Percentiles rank a stretch among this genome's conserved stretches.
These are phyloP conservation scores for Fusarium devonianum DNA, from an alignment of 2,329 filamentous ascomycete species.

Conservation along the genomic window DNA sequence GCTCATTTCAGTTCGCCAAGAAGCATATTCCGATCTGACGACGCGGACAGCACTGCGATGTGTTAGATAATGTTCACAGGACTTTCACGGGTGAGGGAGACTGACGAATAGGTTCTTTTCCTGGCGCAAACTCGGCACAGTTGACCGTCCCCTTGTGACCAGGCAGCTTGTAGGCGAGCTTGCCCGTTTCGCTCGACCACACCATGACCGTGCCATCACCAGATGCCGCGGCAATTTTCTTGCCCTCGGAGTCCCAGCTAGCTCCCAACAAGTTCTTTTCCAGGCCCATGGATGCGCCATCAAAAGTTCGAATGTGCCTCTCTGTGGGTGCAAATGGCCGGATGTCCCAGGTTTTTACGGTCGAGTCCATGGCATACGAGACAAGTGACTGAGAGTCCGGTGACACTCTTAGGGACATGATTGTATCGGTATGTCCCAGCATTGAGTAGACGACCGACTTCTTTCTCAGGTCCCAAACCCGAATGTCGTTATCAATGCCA, in stretches of 20 bases:
- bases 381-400: conserved; percentile 90
- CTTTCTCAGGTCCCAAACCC: conserved; percentile 96
- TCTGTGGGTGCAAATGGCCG: conserved; percentile 91
- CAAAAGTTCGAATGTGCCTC: conserved; percentile 84
- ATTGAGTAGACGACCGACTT: conserved; percentile 87
- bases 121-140: conserved; percentile 88
- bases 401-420: conserved; percentile 90
- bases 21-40: conserved; percentile 86
- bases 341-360: conserved; percentile 94
- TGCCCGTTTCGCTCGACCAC: conserved; percentile 89
- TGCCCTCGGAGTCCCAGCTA: conserved; percentile 87
- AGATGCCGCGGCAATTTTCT: conserved; percentile 86
- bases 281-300: conserved; percentile 85
- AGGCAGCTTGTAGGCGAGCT: conserved; percentile 91
- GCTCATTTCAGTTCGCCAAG: conserved; percentile 76
- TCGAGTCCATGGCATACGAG: conserved; percentile 93
- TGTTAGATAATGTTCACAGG: conserved; percentile 44
- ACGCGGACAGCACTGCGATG: conserved; percentile 79
- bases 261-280: conserved; percentile 92
- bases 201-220: conserved; percentile 91
- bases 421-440: conserved; percentile 87
- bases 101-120: conserved; percentile 87
- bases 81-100: background rate
- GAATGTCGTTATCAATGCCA: conserved; percentile 96
- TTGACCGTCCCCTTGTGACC: conserved; percentile 96